Base-by-base conservation (phyloP, 2,329 filamentous ascomycete genomes). In the Nannizziopsis barbatae region DNA sequence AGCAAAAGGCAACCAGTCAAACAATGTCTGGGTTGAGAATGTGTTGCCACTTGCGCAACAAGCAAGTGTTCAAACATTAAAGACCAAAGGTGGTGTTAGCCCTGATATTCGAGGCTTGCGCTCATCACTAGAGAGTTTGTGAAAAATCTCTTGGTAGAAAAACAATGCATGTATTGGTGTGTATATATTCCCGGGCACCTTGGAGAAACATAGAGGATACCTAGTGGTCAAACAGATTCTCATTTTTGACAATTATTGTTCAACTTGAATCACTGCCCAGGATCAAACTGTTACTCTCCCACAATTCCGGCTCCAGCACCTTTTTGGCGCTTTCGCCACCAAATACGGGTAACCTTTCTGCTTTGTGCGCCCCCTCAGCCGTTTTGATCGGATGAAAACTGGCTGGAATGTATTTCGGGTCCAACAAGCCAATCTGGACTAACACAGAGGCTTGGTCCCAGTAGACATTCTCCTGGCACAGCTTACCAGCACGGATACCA, bases 41-140 rank as follows among this genome's bases (percentile, higher is more conserved):
- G 64, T 92, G 47, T 72, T 98, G n/a, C 73, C 80, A 50, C 66
- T 92, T 32, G 90, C 89, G 27, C 92, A 96, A 68, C 75, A 75
- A 59, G 90, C 84, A 2, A 88, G 89, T 2, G 77, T 85, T 0
- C 67, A 86, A 68, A 92, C 86, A 11, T 67, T 98, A 58, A 83
- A 77, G 64, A 86, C 84, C 61, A 69, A 70, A 8, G 79, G 89
- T 61, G 79, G 83, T 44, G 90, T 96, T 2, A 69, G 64, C 47
- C 51, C 56, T 37, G 58, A 64, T 15, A 58, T 69, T 14, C 50
- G 44, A 30, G 49, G 52, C 11, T 42, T 66, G 11, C 43, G 35
- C 17, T 40, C 43, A 5, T 38, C 50, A 17, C 33, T 57, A 36
- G 42, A 47, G 31, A 37, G 40, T 15, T 45, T 49, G 45, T 39